A percentile compares a stretch with the other conserved stretches of the same genome.
These are phyloP conservation scores for Taiozyma sp. DNA, from an alignment of 1,139 yeast species.

Conservation along the genomic window DNA sequence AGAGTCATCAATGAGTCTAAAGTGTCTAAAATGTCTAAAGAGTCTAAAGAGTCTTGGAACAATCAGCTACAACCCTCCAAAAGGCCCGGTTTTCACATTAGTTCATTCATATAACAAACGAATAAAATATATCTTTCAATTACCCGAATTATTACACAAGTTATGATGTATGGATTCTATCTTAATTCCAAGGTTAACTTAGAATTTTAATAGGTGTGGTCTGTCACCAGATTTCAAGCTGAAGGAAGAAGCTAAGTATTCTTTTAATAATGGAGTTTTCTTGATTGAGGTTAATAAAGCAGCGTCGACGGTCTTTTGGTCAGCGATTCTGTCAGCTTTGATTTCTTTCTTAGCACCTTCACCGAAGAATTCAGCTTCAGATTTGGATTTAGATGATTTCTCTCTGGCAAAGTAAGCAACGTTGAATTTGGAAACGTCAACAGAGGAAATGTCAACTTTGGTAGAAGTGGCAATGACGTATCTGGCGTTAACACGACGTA, in stretches of 20 bases:
- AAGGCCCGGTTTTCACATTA: not conserved
- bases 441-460: slow-evolving; percentile 71
- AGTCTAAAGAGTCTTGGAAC: too few relatives aligned
- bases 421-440: slow-evolving; percentile 88
- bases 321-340: slow-evolving; percentile 94
- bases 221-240: slow-evolving; percentile 98
- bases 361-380: slow-evolving; percentile 97
- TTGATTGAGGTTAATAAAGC: slow-evolving; percentile 91
- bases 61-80: not conserved
- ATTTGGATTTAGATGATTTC: slow-evolving; percentile 71
- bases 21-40: too few relatives aligned
- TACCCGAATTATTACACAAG: slow-evolving; percentile 22
- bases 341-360: slow-evolving; percentile 71
- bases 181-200: slow-evolving; percentile 29
- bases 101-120: slow-evolving; percentile 10
- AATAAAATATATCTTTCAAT: slow-evolving; percentile 16
- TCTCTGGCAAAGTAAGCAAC: slow-evolving; percentile 98
- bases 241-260: slow-evolving; percentile 95
- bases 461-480: slow-evolving; percentile 99
- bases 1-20: too few relatives aligned
- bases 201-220: slow-evolving; percentile 98
- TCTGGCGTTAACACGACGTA: slow-evolving; percentile 98
- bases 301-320: slow-evolving; percentile 96
- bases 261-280: slow-evolving; percentile 97
- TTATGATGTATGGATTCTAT: slow-evolving; percentile 4